Evolutionary conservation across 352 stramenopile species (phyloP).

Genomic region (Pythium volutum): DNA sequence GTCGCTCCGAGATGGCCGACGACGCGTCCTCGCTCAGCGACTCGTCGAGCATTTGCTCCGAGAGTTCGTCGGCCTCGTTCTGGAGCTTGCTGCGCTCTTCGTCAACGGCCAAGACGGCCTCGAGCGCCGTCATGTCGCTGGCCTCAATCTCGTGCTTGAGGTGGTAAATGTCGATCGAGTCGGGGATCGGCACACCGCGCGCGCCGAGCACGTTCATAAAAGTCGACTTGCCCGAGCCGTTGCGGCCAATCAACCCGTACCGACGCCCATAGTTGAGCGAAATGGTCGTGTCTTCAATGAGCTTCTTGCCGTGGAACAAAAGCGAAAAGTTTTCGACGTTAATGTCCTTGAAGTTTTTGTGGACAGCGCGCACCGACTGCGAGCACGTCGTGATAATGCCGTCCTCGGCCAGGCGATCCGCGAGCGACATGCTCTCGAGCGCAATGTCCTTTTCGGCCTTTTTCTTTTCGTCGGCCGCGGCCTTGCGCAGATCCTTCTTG

Average conservation of each 20-base stretch:
- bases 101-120: slow-evolving; percentile 95
- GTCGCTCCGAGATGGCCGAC: slow-evolving; percentile 83
- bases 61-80: slow-evolving; percentile 90
- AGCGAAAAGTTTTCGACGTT: slow-evolving; percentile 97
- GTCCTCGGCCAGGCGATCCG: slow-evolving; percentile 90
- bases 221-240: slow-evolving; percentile 96
- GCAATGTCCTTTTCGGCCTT: slow-evolving; percentile 58
- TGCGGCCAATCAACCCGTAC: slow-evolving; percentile 96
- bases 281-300: slow-evolving; percentile 96
- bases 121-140: slow-evolving; percentile 92
- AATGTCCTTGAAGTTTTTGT: slow-evolving; percentile 97
- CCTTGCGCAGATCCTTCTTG: slow-evolving; percentile 81
- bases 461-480: slow-evolving; percentile 76
- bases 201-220: slow-evolving; percentile 97
- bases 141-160: slow-evolving; percentile 96
- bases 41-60: slow-evolving; percentile 89
- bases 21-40: slow-evolving; percentile 85
- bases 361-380: slow-evolving; percentile 85
- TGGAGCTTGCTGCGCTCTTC: slow-evolving; percentile 93
- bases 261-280: slow-evolving; percentile 97
- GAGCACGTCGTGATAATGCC: slow-evolving; percentile 97
- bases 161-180: slow-evolving; percentile 97
- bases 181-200: slow-evolving; percentile 92
- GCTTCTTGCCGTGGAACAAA: slow-evolving; percentile 94
- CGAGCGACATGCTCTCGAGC: slow-evolving; percentile 68